phyloP scores from a whole-genome alignment of 176 grass and related monocot genomes.

The Ananas comosus region DNA sequence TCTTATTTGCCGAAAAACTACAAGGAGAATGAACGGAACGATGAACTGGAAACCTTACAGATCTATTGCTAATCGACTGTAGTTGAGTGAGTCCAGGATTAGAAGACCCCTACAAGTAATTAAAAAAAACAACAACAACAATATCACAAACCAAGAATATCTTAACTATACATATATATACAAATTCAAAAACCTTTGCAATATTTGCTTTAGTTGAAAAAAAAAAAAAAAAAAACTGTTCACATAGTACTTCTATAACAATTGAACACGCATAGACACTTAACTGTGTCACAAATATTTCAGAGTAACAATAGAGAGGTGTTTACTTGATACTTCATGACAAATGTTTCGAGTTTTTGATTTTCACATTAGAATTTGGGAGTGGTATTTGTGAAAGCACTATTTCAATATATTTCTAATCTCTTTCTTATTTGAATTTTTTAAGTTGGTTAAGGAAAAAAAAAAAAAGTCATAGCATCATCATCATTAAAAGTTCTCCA shows the following conservation, averaged over 20 bases:
- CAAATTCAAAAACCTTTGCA: background rate
- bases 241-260: background rate
- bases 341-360: too few species aligned
- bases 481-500: too few species aligned
- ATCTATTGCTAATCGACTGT: conserved; percentile 2
- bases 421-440: too few species aligned
- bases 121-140: background rate
- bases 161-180: background rate
- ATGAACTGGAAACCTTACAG: background rate
- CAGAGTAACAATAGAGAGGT: background rate
- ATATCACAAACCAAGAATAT: background rate
- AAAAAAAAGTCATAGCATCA: too few species aligned
- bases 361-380: too few species aligned
- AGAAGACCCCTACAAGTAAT: background rate
- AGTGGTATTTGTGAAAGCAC: background rate
- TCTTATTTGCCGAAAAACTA: background rate
- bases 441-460: too few species aligned
- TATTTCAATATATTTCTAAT: too few species aligned
- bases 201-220: background rate
- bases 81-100: background rate
- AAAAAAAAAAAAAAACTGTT: background rate
- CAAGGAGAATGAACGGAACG: background rate
- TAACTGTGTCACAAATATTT: background rate
- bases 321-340: too few species aligned
- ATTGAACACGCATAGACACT: background rate